Conservation (phyloP, 495 filamentous ascomycete genomes). For the Amorphotheca resinae region DNA sequence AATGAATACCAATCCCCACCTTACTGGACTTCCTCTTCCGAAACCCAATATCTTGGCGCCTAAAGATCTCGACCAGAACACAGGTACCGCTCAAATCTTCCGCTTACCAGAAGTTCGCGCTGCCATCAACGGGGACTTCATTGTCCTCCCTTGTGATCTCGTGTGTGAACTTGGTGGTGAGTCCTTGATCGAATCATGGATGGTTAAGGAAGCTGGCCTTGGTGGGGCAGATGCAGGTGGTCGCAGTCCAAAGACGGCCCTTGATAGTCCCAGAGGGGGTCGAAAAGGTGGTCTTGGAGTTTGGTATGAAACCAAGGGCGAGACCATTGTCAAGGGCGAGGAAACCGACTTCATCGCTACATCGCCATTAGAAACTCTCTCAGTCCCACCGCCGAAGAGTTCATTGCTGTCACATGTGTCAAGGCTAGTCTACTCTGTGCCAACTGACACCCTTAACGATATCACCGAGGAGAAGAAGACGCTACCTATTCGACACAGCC, state of each 20-base stretch:
- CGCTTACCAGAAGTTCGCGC: constrained; percentile 60
- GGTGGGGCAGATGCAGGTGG: constrained; percentile 25
- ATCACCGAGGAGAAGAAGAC: constrained; percentile 56
- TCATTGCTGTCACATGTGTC: constrained; percentile 53
- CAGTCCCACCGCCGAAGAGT: constrained; percentile 42
- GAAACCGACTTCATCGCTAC: constrained; percentile 83
- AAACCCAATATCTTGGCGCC: constrained; percentile 66
- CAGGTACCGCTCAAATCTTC: constrained; percentile 82
- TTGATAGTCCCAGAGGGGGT: constrained; percentile 41
- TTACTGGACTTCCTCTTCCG: constrained; percentile 67
- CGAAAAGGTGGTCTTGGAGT: constrained; percentile 70
- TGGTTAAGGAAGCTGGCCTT: constrained; percentile 66
- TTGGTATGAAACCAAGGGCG: constrained; percentile 72
- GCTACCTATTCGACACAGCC: constrained; percentile 56
- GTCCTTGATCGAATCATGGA: constrained; percentile 77
- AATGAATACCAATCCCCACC: constrained; percentile 71
- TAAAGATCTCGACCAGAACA: constrained; percentile 56
- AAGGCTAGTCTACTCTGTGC: constrained; percentile 56
- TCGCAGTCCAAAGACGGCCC: constrained; percentile 26
- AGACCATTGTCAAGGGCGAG: constrained; percentile 67
- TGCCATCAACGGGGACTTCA: constrained; percentile 68
- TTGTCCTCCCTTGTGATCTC: constrained; percentile 87
- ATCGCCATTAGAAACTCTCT: constrained; percentile 43
- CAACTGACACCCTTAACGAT: constrained; percentile 77
- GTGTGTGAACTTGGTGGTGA: constrained; percentile 82